Base-by-base conservation (phyloP, 495 filamentous ascomycete species). In the Apiosordaria backusii region DNA sequence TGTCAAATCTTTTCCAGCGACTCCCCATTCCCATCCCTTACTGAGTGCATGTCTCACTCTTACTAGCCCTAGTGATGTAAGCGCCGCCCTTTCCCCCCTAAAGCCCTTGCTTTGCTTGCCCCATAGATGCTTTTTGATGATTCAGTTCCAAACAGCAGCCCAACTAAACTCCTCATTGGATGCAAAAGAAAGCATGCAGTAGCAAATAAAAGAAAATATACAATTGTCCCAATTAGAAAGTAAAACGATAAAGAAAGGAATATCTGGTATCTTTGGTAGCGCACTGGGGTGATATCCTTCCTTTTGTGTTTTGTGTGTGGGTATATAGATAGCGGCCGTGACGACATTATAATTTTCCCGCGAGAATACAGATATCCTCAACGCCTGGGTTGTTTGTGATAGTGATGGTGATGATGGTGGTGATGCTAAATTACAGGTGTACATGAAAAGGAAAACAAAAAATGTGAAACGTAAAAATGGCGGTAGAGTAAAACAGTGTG, bases 341-440 rank as follows among this genome's bases (percentile, higher is more conserved):
- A 45, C 35, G 35, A 45, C 35, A 45, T 45, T 45, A 45, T 9
- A 45, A 15, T 13, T 13, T 13, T 45, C 9, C 35, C 35, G 10
- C 27, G 35, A 45, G 16, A 45, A 45, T 45, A 45, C 1, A 45
- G 29, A 6, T 6, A 10, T 35, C 29, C 29, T 35, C 29, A 35
- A 4, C 29, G 29, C 29, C 29, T 35, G 3, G 29, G 6, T 5
- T 35, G 29, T 13, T 3, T 45, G 29, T 45, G 35, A 45, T 13
- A 2, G 0, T 45, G 35, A 6, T 13, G 35, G 35, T 26, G 61
- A 67, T 27, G 23, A 52, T 52, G 40, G 16, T 50, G 40, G 16
- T 50, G 52, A 55, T 55, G 52, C 4, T 55, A 55, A 55, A 55
- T 55, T 55, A 55, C 52, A 61, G 45, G 66, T 40, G 61, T 61